Evolutionary conservation across 2,329 filamentous ascomycete genomes (phyloP), one percentile per base, ranked within the genome.

Genomic region (Fusarium phyllophilum): DNA sequence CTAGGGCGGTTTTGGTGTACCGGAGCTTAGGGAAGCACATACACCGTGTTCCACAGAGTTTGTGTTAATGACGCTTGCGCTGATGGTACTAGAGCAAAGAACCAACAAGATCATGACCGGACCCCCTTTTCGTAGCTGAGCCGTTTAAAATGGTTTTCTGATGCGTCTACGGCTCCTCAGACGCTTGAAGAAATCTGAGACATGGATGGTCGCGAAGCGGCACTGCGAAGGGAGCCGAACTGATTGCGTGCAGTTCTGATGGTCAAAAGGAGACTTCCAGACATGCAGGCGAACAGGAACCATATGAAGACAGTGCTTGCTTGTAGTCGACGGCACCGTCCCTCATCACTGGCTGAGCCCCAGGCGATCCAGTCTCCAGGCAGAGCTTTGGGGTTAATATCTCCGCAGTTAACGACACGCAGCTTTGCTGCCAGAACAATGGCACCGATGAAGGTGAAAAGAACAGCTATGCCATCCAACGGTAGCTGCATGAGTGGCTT

Each of bases 231-330:
- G 36, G 85, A 86, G 22, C 86, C 84, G 59, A 46, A 79, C 57
- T 65, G 82, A 81, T 86, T 83, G 45, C 89, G 86, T 75, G 87
- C 85, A 66, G 87, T 86, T 68, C 84, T 83, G 77, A 90, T 81
- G 62, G 87, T 83, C 72, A 93, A 86, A 78, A 89, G 84, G 49
- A 90, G 80, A 45, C 87, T 86, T 8, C 85, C 90, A 34, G 85
- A 83, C 78, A 92, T 93, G 33, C 88, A 85, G 44, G 84, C 87
- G 81, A 92, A 94, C 55, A 94, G 88, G 84, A 95, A 95, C 92
- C 92, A 96, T 83, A 94, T 87, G 84, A 96, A 96, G 42, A 89
- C 92, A 39, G 89, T 90, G 71, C 89, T 88, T 42, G 93, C 93
- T 84, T 95, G 93, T 22, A 94, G 89, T 83, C 94, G 90, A 72